Evolutionary conservation across 345 rosid species (phyloP), one percentile per base, ranked within the genome.

Genomic region (Rubroshorea leprosula): DNA sequence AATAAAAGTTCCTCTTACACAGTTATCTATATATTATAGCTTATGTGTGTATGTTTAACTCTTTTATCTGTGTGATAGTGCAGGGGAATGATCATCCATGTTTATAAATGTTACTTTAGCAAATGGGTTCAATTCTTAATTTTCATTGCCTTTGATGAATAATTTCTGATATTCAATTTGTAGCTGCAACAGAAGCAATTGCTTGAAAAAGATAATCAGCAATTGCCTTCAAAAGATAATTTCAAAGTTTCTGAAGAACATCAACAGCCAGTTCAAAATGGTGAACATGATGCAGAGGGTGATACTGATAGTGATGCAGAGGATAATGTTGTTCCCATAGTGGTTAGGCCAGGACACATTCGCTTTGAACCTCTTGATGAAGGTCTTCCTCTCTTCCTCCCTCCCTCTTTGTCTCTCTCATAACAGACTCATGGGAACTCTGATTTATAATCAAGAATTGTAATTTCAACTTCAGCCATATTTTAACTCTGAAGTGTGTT

Each of bases 341-440:
- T 79, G 58, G 78, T 90, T 63, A 81, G 83, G 79, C 96, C 99
- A 22, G 97, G 97, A 64, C 96, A 94, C 72, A 87, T 94, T 71
- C 90, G 95, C 60, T 94, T 90, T 76, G 76, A 78, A 60, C 80
- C 87, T 22, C 68, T 78, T 6, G 74, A 77, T 53, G 64, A 77
- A 81, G 95, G 95, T 79, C 54, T 61, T 50, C 35, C 50, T 58
- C 63, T 46, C 20, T 35, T 54, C 60, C 53, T 24, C 57, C 17
- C 50, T 20, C 7, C 60, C n/a, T 25, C 7, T 54, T 8, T 44
- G 15, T 19, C 23, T 6, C 31, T 5, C 16, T 1, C 27, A 50
- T 45, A 16, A 38, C 31, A 20, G 22, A 26, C 49, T 20, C 48
- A 14, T 60, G 47, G 62, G 59, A 59, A 58, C 25, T 44, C 11